Evolutionary conservation across 257 asterid species (phyloP).

Genomic region (Haberlea rhodopensis): DNA sequence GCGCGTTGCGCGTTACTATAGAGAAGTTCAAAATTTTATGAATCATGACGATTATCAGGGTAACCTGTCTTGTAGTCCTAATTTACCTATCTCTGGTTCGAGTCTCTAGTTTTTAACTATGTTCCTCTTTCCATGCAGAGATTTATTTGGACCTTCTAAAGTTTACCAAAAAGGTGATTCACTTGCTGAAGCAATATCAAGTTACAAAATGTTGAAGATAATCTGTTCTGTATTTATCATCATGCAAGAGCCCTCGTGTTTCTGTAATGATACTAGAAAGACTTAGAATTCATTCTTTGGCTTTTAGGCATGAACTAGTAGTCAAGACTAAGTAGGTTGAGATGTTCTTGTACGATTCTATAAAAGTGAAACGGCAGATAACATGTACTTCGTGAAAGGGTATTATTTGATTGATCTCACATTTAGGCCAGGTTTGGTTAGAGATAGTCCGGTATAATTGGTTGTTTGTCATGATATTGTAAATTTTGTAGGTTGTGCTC

Average conservation of each 20-base stretch:
- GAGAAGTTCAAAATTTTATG: neutral
- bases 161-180: conserved; percentile 62
- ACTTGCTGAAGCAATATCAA: conserved; percentile 46
- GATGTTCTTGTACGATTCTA: neutral
- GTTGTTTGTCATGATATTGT: neutral
- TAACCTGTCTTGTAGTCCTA: neutral
- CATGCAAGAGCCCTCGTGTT: conserved; percentile 25
- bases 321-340: conserved; percentile 9
- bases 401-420: neutral
- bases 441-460: neutral
- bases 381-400: neutral
- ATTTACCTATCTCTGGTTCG: neutral
- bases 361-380: neutral
- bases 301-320: conserved; percentile 15
- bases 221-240: neutral
- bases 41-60: neutral
- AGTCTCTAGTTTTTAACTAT: conserved; percentile 10
- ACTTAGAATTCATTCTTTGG: conserved; percentile 18
- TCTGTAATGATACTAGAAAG: conserved; percentile 17
- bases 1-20: too few relatives aligned
- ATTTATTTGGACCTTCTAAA: conserved; percentile 51
- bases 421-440: neutral
- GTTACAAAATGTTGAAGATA: conserved; percentile 31
- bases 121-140: conserved; percentile 49
- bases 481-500: neutral